Evolutionary conservation across 768 basidiomycete genomes (phyloP).

Genomic region (Russula foetens): DNA sequence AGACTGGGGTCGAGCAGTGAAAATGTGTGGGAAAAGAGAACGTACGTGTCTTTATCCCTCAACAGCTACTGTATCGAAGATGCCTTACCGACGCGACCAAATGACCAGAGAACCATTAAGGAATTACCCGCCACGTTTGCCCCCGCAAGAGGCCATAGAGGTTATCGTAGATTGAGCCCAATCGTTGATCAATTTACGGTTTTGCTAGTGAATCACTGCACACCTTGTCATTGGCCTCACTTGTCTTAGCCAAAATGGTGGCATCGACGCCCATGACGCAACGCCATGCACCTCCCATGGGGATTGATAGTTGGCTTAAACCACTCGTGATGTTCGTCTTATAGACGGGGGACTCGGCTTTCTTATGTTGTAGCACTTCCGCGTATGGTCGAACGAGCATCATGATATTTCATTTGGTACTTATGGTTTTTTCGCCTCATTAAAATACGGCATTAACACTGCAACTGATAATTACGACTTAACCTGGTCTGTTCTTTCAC

Average conservation of each 20-base stretch:
- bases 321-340: no score
- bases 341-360: no score
- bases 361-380: no score
- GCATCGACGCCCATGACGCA: neutral
- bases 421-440: neutral
- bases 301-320: no score
- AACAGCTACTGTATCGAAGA: no score
- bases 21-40: conserved; percentile 87
- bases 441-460: neutral
- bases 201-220: neutral
- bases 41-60: conserved; percentile 40
- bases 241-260: no score
- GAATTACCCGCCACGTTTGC: conserved; percentile 36
- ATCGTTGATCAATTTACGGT: neutral
- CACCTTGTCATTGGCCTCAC: neutral
- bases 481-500: neutral
- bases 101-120: conserved; percentile 39
- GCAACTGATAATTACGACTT: no score
- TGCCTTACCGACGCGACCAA: neutral
- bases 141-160: neutral
- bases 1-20: conserved; percentile 79
- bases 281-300: neutral
- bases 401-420: neutral
- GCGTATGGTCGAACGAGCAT: no score
- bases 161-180: neutral